phyloP scores from a whole-genome alignment of 257 asterid species.

The Primulina tabacum region DNA sequence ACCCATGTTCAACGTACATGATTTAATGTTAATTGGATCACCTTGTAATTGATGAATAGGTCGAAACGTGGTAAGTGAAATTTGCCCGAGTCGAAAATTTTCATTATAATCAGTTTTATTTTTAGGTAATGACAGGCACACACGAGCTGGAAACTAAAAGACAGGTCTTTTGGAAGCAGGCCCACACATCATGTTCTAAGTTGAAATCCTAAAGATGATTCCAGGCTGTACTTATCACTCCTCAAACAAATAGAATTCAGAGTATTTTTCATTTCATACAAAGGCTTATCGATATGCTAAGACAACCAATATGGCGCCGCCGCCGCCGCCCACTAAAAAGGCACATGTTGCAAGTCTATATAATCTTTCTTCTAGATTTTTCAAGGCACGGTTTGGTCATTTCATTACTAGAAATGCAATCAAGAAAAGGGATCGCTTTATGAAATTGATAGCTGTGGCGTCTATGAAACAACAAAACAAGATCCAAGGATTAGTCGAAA shows the following conservation, averaged over 20 bases:
- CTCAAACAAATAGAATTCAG: slow-evolving; percentile 28
- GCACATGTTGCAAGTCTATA: slow-evolving; percentile 21
- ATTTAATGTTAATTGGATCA: not conserved
- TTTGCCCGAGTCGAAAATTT: not conserved
- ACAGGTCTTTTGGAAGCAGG: slow-evolving; percentile 37
- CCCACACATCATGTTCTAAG: slow-evolving; percentile 42
- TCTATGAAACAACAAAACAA: slow-evolving; percentile 25
- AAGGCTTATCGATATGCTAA: slow-evolving; percentile 30
- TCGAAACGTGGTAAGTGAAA: too few species aligned
- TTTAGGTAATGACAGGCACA: slow-evolving; percentile 24
- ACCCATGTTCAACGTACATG: not conserved
- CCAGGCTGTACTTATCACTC: slow-evolving; percentile 38
- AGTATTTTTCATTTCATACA: slow-evolving; percentile 33
- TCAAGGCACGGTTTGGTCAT: slow-evolving; percentile 30
- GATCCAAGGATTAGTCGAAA: slow-evolving; percentile 3
- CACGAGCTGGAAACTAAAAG: slow-evolving; percentile 27
- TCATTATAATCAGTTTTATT: not conserved
- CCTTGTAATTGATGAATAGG: not conserved
- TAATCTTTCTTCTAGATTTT: slow-evolving; percentile 17
- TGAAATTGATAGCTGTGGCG: slow-evolving; percentile 33
- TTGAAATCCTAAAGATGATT: slow-evolving; percentile 32
- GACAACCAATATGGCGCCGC: slow-evolving; percentile 29
- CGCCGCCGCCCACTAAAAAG: slow-evolving; percentile 37
- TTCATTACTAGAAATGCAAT: slow-evolving; percentile 22
- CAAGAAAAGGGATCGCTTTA: slow-evolving; percentile 23